phyloP scores from a whole-genome alignment of 1,284 basidiomycete genomes.

The Rhodotorula sp. region DNA sequence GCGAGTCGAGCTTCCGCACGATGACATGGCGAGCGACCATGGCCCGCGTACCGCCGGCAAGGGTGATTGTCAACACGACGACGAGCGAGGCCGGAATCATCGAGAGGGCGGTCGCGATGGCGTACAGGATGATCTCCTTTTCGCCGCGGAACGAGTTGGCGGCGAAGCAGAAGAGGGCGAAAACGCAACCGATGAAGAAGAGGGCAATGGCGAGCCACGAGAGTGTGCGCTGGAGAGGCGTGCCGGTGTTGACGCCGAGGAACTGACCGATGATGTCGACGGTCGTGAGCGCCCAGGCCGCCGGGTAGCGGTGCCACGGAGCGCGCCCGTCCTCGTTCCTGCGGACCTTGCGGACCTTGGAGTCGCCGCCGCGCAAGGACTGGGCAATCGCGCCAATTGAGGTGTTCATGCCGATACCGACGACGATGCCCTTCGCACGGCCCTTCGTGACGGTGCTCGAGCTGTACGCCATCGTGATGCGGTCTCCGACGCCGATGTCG shows the following conservation, averaged over 20 bases:
- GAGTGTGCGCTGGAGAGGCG: conserved; percentile 49
- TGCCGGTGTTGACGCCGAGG: conserved; percentile 50
- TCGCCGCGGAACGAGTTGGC: conserved; percentile 45
- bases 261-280: conserved; percentile 49
- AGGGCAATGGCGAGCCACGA: conserved; percentile 48
- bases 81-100: conserved; percentile 57
- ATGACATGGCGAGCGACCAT: conserved; percentile 58
- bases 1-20: conserved; percentile 58
- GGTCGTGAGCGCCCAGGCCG: conserved; percentile 49
- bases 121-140: conserved; percentile 46
- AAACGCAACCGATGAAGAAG: conserved; percentile 41
- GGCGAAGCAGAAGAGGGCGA: conserved; percentile 50
- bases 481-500: conserved; percentile 54
- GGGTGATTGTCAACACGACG: conserved; percentile 49
- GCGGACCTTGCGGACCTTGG: conserved; percentile 35
- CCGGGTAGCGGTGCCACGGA: conserved; percentile 49
- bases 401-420: conserved; percentile 65
- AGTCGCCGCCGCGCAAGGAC: conserved; percentile 50
- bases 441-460: conserved; percentile 67
- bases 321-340: conserved; percentile 49
- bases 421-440: conserved; percentile 60
- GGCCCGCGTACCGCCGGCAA: conserved; percentile 57
- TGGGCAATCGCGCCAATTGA: conserved; percentile 63
- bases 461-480: conserved; percentile 61
- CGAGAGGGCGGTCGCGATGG: conserved; percentile 57